Percentiles rank a stretch among this genome's conserved stretches.
These are phyloP conservation scores for Gonium pectorale DNA, from an alignment of 139 green algal genomes.

Conservation along the genomic window DNA sequence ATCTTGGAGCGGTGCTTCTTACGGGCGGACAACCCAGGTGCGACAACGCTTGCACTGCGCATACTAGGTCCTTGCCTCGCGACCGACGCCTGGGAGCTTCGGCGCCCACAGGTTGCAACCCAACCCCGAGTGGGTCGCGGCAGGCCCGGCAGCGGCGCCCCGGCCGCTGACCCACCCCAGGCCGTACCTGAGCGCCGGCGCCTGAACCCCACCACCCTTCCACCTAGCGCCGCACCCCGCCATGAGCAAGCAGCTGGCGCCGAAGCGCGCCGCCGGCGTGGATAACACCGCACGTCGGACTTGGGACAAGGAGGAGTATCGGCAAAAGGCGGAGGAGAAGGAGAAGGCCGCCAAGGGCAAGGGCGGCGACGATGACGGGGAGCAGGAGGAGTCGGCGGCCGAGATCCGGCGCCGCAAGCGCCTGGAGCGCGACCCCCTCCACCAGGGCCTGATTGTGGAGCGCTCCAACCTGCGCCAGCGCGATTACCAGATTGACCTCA, in stretches of 20 bases:
- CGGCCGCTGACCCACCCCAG: no score
- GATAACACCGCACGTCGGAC: constrained; percentile 80
- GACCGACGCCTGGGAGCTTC: no score
- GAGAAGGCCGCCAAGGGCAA: constrained; percentile 66
- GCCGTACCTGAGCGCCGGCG: no score
- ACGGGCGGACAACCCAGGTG: no score
- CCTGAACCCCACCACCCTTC: background rate
- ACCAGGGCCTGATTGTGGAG: constrained; percentile 90
- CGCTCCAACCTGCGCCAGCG: constrained; percentile 80
- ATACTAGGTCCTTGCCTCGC: no score
- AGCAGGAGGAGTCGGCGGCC: constrained; percentile 72
- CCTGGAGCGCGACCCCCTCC: constrained; percentile 87
- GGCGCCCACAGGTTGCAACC: no score
- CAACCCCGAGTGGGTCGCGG: no score
- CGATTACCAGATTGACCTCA: constrained; percentile 85
- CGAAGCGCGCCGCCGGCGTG: constrained; percentile 50
- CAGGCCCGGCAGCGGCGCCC: no score
- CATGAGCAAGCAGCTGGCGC: constrained; percentile 31
- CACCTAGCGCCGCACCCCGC: background rate
- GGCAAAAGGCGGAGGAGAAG: constrained; percentile 75
- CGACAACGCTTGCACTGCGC: no score
- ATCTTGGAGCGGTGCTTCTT: no score
- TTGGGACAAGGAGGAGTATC: constrained; percentile 89
- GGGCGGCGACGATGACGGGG: constrained; percentile 28
- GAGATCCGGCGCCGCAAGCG: constrained; percentile 81